phyloP scores from a whole-genome alignment of 2,329 filamentous ascomycete genomes.

The Aspergillus hiratsukae region DNA sequence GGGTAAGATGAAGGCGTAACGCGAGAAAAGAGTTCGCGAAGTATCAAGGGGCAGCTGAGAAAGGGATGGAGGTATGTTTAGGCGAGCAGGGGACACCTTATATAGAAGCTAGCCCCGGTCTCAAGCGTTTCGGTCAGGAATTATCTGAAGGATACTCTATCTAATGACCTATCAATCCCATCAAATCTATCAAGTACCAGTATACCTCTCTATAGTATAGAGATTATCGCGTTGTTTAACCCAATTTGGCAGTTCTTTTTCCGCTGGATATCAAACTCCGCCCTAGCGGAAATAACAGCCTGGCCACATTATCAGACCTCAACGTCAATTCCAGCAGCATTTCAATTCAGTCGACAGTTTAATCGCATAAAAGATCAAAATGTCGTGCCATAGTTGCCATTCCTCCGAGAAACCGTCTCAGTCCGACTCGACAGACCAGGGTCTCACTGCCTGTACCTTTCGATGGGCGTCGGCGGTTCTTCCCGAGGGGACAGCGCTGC shows the following conservation, averaged over 20 bases:
- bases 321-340: neutral
- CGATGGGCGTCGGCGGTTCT: conserved; percentile 1
- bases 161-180: too few relatives aligned
- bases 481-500: conserved; percentile 14
- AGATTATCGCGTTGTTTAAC: neutral
- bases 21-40: too few relatives aligned
- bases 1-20: neutral
- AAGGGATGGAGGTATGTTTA: neutral
- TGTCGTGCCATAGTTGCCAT: neutral
- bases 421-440: neutral
- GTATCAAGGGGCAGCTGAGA: neutral
- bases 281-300: neutral
- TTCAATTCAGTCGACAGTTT: neutral
- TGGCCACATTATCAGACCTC: neutral
- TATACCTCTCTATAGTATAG: neutral
- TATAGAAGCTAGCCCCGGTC: too few relatives aligned
- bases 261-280: neutral
- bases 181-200: too few relatives aligned
- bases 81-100: too few relatives aligned
- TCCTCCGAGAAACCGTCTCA: neutral
- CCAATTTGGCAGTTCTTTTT: neutral
- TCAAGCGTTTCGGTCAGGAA: too few relatives aligned
- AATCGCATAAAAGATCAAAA: neutral
- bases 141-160: too few relatives aligned
- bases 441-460: neutral